Evolutionary conservation across 805 yeast species (phyloP), one percentile per base, ranked within the genome.

Genomic region (Metschnikowia drakensbergensis): DNA sequence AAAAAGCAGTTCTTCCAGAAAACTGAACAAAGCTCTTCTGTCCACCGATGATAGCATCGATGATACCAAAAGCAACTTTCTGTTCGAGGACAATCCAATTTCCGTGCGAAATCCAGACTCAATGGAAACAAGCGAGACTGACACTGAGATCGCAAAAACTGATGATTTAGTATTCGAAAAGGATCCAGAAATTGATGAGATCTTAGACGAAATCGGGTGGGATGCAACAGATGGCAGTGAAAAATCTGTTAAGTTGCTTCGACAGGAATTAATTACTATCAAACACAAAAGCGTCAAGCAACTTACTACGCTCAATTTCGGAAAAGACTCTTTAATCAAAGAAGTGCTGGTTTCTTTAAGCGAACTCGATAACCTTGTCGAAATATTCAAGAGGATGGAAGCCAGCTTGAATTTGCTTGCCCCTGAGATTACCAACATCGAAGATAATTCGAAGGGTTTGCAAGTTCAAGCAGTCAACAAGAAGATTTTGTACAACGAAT

Each of bases 391-490:
- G 50, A 65, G 60, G 41, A 68, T 70, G 72, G 76, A 71, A 49
- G 55, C 69, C 30, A 69, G 66, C 47, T 68, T 73, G 51, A 67
- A 65, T 43, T 54, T 62, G 35, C 53, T 88, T 33, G 77, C 83
- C 10, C 81, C 81, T 3, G 92, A 86, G 51, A 81, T 91, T 44
- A 77, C 79, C 40, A 79, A 76, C 45, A 82, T 90, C 37, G 96
- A 89, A 60, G 72, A 74, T 32, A 86, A 84, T 60, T 83, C 91
- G 2, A 81, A 85, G 57, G 96, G 96, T 42, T 66, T 89, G 13
- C 97, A 91, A 65, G 84, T 91, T 5, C 84, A 83, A 55, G 81
- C 92, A 4, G 82, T 88, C 38, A 91, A 91, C 66, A 87, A 86
- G 64, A 88, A 87, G 58, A 63, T 76, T n/a, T 70, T 90, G 25